A percentile compares a stretch with the other conserved stretches of the same genome.
These are phyloP conservation scores for Ocimum tenuiflorum DNA, from an alignment of 257 asterid species.

Conservation along the genomic window DNA sequence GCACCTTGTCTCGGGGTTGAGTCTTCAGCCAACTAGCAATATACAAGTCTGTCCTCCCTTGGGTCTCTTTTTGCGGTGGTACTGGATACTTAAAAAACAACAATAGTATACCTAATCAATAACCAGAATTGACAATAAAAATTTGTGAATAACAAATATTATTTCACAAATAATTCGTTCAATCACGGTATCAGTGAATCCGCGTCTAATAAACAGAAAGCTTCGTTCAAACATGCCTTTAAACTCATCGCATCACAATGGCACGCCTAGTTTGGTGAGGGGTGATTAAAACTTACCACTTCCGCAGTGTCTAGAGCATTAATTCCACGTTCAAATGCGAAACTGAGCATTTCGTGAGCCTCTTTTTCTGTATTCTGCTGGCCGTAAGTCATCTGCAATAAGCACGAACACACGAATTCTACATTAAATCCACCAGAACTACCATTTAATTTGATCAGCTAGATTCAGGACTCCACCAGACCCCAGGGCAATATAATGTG, in stretches of 20 bases:
- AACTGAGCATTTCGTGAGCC: constrained; percentile 76
- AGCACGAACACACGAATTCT: constrained; percentile 7
- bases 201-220: too few relatives aligned
- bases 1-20: constrained; percentile 85
- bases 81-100: constrained; percentile 51
- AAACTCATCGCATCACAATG: not conserved
- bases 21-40: constrained; percentile 73
- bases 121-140: not conserved
- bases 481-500: not conserved
- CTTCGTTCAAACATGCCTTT: too few relatives aligned
- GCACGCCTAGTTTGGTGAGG: not conserved
- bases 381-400: constrained; percentile 82
- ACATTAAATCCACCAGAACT: not conserved
- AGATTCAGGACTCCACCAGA: not conserved
- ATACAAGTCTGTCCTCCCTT: constrained; percentile 68
- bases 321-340: constrained; percentile 75
- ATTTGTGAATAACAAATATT: not conserved
- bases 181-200: not conserved
- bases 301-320: constrained; percentile 79
- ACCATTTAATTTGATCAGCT: not conserved
- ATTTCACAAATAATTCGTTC: not conserved
- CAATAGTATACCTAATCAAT: not conserved
- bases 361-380: constrained; percentile 91
- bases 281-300: constrained; percentile 33
- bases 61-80: constrained; percentile 63